Percentiles rank a stretch among this genome's conserved stretches.
Evolutionary conservation across 2,329 filamentous ascomycete genomes (phyloP).

Genomic region (Grosmannia clavigera): DNA sequence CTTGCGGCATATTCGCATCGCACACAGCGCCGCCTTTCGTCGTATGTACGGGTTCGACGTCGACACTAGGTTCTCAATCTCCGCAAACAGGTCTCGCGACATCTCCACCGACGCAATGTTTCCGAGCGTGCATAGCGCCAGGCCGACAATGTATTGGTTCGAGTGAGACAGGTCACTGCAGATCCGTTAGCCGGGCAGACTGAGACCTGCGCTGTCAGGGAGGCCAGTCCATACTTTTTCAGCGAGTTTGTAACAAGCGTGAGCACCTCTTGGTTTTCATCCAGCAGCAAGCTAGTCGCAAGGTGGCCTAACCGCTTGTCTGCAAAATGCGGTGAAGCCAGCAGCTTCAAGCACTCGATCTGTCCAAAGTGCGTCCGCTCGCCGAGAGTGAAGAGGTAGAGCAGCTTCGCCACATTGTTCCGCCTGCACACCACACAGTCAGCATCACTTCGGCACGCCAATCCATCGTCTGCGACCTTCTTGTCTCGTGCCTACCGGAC

Average conservation of each 20-base stretch:
- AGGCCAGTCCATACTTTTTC: constrained; percentile 56
- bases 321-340: constrained; percentile 92
- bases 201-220: background rate
- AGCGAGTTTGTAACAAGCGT: constrained; percentile 96
- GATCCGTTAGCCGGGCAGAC: constrained; percentile 19
- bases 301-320: constrained; percentile 95
- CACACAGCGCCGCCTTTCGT: constrained; percentile 93
- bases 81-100: constrained; percentile 91
- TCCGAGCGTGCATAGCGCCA: constrained; percentile 88
- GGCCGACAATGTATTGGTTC: constrained; percentile 95
- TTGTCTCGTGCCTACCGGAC: constrained; percentile 49
- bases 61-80: constrained; percentile 83
- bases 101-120: constrained; percentile 98
- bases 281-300: constrained; percentile 87
- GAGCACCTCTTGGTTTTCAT: constrained; percentile 97
- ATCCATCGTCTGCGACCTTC: background rate
- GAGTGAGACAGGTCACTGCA: constrained; percentile 84
- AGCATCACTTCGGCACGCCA: background rate
- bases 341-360: constrained; percentile 96
- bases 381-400: constrained; percentile 95
- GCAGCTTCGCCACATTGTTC: constrained; percentile 96
- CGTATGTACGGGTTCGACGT: constrained; percentile 98
- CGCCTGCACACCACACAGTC: constrained; percentile 42
- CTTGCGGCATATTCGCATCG: constrained; percentile 97
- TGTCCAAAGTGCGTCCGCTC: constrained; percentile 98